Percentiles rank a stretch among this genome's conserved stretches.
phyloP scores from a whole-genome alignment of 805 yeast species.

The Hanseniaspora thailandica region DNA sequence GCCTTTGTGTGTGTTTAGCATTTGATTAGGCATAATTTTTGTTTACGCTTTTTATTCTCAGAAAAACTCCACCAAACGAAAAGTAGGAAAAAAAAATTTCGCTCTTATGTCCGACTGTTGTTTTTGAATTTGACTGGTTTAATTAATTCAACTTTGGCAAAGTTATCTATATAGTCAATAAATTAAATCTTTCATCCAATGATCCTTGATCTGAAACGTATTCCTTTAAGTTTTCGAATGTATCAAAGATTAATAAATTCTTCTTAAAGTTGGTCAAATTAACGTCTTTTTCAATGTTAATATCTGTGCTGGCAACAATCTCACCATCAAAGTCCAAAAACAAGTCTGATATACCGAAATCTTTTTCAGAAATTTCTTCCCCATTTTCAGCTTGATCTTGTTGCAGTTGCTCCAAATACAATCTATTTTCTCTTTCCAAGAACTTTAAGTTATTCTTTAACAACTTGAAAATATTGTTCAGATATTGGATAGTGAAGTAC shows the following conservation, averaged over 20 bases:
- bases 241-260: conserved; percentile 28
- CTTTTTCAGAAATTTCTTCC: background rate
- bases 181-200: conserved; percentile 56
- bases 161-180: conserved; percentile 18
- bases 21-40: background rate
- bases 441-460: conserved; percentile 48
- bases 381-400: background rate
- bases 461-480: conserved; percentile 77
- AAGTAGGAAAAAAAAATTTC: too few species aligned
- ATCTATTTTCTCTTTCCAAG: conserved; percentile 31
- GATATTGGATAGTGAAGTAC: conserved; percentile 57
- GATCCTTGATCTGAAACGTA: conserved; percentile 60
- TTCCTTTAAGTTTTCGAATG: conserved; percentile 56
- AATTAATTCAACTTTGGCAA: too few species aligned
- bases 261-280: conserved; percentile 31
- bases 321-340: conserved; percentile 5
- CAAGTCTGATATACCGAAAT: background rate
- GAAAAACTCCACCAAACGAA: conserved; percentile 4
- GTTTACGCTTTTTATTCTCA: background rate
- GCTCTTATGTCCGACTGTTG: background rate
- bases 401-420: conserved; percentile 1
- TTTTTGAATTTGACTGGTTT: background rate
- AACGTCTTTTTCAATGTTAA: background rate
- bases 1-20: background rate
- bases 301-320: background rate